Conservation (phyloP, 2,329 filamentous ascomycete genomes). For the Aspergillus aculeatinus region DNA sequence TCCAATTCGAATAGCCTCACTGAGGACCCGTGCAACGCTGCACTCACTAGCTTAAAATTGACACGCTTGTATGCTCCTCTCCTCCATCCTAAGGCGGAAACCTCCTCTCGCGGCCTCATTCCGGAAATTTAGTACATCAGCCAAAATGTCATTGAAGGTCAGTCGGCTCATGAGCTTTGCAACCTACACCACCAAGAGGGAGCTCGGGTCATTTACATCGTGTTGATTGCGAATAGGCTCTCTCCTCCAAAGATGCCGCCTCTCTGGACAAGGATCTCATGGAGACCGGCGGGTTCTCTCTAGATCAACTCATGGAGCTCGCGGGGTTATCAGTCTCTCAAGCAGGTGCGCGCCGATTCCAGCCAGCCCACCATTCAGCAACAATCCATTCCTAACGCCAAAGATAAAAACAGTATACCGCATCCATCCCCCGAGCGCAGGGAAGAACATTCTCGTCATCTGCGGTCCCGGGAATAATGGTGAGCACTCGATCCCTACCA, state of each 20-base stretch:
- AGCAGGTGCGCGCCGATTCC: conserved; percentile 59
- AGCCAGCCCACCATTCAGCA: not conserved
- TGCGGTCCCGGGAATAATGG: conserved; percentile 77
- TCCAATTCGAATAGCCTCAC: not conserved
- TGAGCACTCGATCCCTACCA: conserved; percentile 21
- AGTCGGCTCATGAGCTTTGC: not conserved
- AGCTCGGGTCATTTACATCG: too few relatives aligned
- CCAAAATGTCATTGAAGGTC: conserved; percentile 46
- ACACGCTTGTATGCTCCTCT: conserved; percentile 30
- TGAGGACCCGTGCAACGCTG: not conserved
- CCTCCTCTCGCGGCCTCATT: conserved; percentile 13
- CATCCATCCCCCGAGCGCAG: conserved; percentile 72
- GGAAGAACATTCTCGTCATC: conserved; percentile 76
- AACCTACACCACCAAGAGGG: not conserved
- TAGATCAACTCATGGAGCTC: conserved; percentile 97
- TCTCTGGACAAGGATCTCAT: conserved; percentile 93
- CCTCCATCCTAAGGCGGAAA: conserved; percentile 12
- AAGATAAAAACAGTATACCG: conserved; percentile 66
- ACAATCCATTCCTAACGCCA: not conserved
- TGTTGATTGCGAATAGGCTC: conserved; percentile 57
- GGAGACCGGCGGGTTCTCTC: conserved; percentile 78
- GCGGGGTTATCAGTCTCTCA: conserved; percentile 92
- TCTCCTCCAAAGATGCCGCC: conserved; percentile 82
- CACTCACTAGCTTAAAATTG: not conserved
- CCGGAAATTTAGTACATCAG: conserved; percentile 29